These are phyloP conservation scores for Camelina hispida DNA, from an alignment of 345 rosid species.

Conservation along the genomic window DNA sequence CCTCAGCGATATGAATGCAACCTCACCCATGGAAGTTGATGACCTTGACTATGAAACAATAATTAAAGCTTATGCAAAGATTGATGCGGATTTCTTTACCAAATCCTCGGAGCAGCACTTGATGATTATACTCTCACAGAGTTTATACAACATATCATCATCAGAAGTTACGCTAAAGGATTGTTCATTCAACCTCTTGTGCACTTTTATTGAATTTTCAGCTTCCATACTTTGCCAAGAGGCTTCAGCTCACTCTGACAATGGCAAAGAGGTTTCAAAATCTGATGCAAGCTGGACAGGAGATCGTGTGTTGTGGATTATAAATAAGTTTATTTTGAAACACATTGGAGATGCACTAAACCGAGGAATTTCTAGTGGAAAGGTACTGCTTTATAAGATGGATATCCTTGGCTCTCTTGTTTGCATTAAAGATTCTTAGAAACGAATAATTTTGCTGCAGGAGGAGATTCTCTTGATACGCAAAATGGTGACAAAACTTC, in stretches of 20 bases:
- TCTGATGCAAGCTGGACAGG: slow-evolving; percentile 57
- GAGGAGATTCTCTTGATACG: slow-evolving; percentile 83
- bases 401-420: slow-evolving; percentile 1
- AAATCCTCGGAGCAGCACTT: slow-evolving; percentile 58
- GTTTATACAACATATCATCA: slow-evolving; percentile 71
- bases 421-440: background rate
- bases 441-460: slow-evolving; percentile 49
- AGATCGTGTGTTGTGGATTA: slow-evolving; percentile 48
- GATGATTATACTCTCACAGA: slow-evolving; percentile 71
- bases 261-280: slow-evolving; percentile 41
- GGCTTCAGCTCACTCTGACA: slow-evolving; percentile 29
- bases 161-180: slow-evolving; percentile 64
- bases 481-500: slow-evolving; percentile 70
- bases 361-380: slow-evolving; percentile 50
- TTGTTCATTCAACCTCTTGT: slow-evolving; percentile 64
- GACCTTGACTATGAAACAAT: slow-evolving; percentile 81
- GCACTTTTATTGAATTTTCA: slow-evolving; percentile 68
- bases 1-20: slow-evolving; percentile 63
- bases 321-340: slow-evolving; percentile 69
- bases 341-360: slow-evolving; percentile 67
- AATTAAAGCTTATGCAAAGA: slow-evolving; percentile 60
- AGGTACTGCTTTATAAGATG: slow-evolving; percentile 46
- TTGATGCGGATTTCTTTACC: slow-evolving; percentile 54
- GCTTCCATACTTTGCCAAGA: slow-evolving; percentile 50
- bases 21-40: slow-evolving; percentile 63